These are phyloP conservation scores for Apium graveolens DNA, from an alignment of 129 eudicot genomes.

Conservation along the genomic window DNA sequence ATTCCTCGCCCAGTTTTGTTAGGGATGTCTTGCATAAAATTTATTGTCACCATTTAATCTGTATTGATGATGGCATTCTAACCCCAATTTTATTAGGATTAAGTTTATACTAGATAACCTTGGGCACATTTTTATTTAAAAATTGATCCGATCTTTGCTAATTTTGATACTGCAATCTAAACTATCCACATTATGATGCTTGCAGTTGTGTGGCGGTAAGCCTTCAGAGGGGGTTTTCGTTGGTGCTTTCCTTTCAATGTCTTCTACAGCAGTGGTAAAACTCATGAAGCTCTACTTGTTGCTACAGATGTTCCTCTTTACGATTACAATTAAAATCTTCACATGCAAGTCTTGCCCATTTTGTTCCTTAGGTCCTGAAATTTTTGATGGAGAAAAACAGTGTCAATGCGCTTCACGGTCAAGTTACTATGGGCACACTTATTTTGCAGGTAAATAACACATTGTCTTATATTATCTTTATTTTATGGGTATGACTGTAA, in stretches of 20 bases:
- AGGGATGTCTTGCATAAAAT: background rate
- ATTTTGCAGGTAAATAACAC: constrained; percentile 65
- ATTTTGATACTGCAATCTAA: constrained; percentile 12
- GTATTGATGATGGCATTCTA: constrained; percentile 1
- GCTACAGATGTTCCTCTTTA: constrained; percentile 1
- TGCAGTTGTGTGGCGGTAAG: constrained; percentile 93
- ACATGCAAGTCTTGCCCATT: constrained; percentile 1
- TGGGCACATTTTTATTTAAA: background rate
- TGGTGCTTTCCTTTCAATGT: constrained; percentile 95
- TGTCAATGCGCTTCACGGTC: constrained; percentile 85
- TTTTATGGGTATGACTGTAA: background rate
- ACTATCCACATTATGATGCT: constrained; percentile 12
- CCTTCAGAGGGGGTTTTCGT: constrained; percentile 88
- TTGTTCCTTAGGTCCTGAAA: constrained; percentile 58
- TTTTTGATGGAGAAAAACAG: constrained; percentile 92
- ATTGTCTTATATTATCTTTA: background rate
- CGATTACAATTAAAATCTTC: constrained; percentile 12
- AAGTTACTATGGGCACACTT: constrained; percentile 93
- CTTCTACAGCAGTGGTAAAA: constrained; percentile 95
- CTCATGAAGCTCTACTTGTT: background rate
- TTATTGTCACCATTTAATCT: background rate
- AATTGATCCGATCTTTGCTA: background rate
- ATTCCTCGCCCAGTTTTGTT: background rate
- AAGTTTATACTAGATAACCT: background rate
- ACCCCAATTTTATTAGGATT: background rate